Base-by-base conservation (phyloP, 306 rosid genomes). In the Urtica urens region DNA sequence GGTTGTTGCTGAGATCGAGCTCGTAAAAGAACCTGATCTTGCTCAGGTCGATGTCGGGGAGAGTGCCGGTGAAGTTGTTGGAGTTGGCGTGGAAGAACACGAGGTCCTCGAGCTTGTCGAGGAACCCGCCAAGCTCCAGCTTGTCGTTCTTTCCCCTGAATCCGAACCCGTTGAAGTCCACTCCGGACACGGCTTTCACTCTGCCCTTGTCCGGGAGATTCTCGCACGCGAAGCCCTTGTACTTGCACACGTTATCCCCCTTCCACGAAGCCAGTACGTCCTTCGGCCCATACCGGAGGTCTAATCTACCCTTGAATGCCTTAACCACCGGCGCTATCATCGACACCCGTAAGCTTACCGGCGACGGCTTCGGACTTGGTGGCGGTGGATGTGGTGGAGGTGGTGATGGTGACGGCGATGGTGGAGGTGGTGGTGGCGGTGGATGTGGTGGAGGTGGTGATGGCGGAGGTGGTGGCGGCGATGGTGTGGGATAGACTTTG, bases 1-100 rank as follows among this genome's bases (percentile, higher is more conserved):
- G 51, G 79, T 80, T 83, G 75, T 78, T 87, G 42, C 94, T 87
- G 14, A 87, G 71, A 28, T 87, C 96, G 1, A 83, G 70, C 70
- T 87, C 94, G 66, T 6, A 87, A 47, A 87, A 77, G 60, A 0
- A 86, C 0, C 7, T 2, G 24, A 31, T 43, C 0, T 4, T 43
- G 3, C 0, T 0, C 38, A 31, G 49, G 10, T 1, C 0, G 49
- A 49, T 61, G 0, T 7, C 2, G 0, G 10, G 93, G 34, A 78
- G 6, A 0, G 0, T 0, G 2, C 63, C 66, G 1, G 69, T 22
- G 75, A 78, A 83, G 22, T 60, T 58, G 72, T 87, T 87, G 59
- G 93, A 80, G 58, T 87, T 87, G 0, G 78, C 79, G 22, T 87
- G 96, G 73, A 67, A 83, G 53, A 78, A 72, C n/a, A 72, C 56